These are phyloP conservation scores for Penicillium sp. DNA, from an alignment of 2,329 filamentous ascomycete species.

Conservation along the genomic window DNA sequence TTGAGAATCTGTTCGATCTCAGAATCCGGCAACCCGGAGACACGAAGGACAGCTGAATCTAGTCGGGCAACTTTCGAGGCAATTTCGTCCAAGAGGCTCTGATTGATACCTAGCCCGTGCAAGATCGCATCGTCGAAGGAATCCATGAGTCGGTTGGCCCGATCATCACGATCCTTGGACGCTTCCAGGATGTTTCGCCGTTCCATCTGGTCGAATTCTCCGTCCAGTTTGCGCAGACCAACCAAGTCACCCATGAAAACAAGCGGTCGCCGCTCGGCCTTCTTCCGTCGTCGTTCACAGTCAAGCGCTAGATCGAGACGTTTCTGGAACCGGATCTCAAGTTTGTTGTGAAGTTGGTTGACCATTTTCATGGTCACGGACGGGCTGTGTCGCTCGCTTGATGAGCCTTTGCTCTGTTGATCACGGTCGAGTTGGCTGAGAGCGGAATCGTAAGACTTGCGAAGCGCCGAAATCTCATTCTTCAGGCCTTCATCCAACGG, in stretches of 20 bases:
- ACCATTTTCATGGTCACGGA: slow-evolving; percentile 48
- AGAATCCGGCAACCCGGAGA: slow-evolving; percentile 35
- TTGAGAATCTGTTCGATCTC: slow-evolving; percentile 42
- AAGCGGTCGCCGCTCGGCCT: slow-evolving; percentile 52
- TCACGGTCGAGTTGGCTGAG: slow-evolving; percentile 44
- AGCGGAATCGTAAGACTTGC: slow-evolving; percentile 47
- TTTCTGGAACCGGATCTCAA: slow-evolving; percentile 52
- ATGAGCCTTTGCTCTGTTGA: slow-evolving; percentile 35
- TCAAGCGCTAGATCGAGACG: slow-evolving; percentile 52
- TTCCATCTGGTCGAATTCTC: slow-evolving; percentile 53
- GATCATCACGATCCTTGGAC: slow-evolving; percentile 49
- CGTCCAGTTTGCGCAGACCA: slow-evolving; percentile 51
- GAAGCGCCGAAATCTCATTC: slow-evolving; percentile 51
- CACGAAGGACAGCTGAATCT: slow-evolving; percentile 33
- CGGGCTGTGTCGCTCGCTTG: slow-evolving; percentile 35
- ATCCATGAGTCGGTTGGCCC: slow-evolving; percentile 52
- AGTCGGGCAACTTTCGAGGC: slow-evolving; percentile 44
- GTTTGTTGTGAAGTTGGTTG: slow-evolving; percentile 47
- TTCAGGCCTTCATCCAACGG: slow-evolving; percentile 51
- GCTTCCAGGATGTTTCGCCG: slow-evolving; percentile 51
- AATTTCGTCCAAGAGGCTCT: slow-evolving; percentile 51
- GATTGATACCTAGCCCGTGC: slow-evolving; percentile 52
- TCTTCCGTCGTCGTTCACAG: slow-evolving; percentile 55
- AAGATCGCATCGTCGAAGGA: slow-evolving; percentile 53
- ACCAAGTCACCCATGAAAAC: slow-evolving; percentile 53